These are phyloP conservation scores for Camellia japonica DNA, from an alignment of 148 eudicot species.

Conservation along the genomic window DNA sequence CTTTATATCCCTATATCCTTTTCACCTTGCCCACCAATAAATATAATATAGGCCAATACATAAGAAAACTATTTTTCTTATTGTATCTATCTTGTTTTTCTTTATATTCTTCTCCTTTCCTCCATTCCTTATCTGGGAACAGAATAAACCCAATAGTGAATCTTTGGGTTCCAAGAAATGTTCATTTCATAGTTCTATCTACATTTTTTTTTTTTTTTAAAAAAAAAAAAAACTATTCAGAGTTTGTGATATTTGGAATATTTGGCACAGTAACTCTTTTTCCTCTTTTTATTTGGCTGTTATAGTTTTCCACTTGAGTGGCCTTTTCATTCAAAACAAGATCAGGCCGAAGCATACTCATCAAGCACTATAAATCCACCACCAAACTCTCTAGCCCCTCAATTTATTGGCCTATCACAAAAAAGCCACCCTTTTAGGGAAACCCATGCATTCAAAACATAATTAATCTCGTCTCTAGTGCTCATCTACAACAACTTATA, in stretches of 20 bases:
- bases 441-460: slow-evolving; percentile 23
- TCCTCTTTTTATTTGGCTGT: not conserved
- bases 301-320: not conserved
- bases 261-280: not conserved
- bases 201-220: no score
- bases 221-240: no score
- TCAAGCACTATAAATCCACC: slow-evolving; percentile 28
- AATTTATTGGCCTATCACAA: slow-evolving; percentile 16
- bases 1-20: not conserved
- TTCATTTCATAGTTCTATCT: no score
- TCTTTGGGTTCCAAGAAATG: not conserved
- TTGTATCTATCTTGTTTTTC: not conserved
- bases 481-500: not conserved
- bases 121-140: not conserved
- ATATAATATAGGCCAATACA: no score
- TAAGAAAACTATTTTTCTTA: not conserved
- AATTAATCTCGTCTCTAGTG: slow-evolving; percentile 16
- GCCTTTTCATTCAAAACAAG: not conserved
- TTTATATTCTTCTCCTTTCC: not conserved
- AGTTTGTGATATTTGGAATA: not conserved
- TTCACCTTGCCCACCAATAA: not conserved
- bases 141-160: not conserved
- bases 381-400: not conserved
- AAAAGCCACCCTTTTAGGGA: slow-evolving; percentile 10
- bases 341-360: slow-evolving; percentile 8